phyloP scores from a whole-genome alignment of 2,329 filamentous ascomycete genomes.

The Xylaria digitata region DNA sequence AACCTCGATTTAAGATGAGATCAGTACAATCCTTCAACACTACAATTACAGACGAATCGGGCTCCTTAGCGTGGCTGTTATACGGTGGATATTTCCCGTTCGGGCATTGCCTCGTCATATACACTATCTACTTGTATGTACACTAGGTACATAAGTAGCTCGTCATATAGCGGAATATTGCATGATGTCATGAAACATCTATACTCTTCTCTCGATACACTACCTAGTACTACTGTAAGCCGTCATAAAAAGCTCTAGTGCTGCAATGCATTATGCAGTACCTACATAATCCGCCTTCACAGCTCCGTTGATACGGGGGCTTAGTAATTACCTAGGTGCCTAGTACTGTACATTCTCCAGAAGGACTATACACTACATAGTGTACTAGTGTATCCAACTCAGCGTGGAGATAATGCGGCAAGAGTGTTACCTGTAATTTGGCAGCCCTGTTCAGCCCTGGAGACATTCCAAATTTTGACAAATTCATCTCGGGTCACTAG shows the following conservation, averaged over 20 bases:
- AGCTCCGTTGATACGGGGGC: background rate
- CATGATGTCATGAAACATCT: conserved; percentile 38
- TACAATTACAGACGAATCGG: conserved; percentile 19
- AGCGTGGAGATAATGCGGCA: conserved; percentile 13
- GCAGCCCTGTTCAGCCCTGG: conserved; percentile 17
- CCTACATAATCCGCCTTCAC: background rate
- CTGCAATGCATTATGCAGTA: background rate
- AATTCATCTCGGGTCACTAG: conserved; percentile 34
- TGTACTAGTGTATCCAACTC: conserved; percentile 8
- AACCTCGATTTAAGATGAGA: conserved; percentile 2
- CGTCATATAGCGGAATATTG: conserved; percentile 18
- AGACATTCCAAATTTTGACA: conserved; percentile 41
- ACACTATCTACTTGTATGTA: no score
- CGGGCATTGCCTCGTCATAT: background rate
- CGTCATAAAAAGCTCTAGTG: conserved; percentile 6
- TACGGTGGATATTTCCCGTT: background rate
- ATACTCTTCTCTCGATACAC: no score
- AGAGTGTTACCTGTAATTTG: conserved; percentile 32
- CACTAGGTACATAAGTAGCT: background rate
- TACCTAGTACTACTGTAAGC: background rate
- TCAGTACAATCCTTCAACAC: background rate
- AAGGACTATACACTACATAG: background rate
- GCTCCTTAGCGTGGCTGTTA: conserved; percentile 15
- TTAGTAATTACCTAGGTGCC: background rate
- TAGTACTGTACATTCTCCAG: background rate